phyloP scores from a whole-genome alignment of 2,329 filamentous ascomycete species.

The Phyllosticta ampelicida region DNA sequence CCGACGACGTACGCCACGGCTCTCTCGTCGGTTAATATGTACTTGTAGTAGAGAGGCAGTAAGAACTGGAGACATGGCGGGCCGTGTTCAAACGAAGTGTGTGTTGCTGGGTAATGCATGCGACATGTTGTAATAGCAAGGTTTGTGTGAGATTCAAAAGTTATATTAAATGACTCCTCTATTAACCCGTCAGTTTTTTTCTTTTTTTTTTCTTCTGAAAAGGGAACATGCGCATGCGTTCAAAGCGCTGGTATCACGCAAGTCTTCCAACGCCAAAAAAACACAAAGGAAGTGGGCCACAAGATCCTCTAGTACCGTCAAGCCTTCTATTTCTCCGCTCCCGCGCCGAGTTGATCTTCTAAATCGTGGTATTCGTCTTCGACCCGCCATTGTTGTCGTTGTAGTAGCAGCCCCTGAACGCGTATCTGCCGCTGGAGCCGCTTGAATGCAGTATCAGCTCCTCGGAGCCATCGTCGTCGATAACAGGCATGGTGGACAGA shows the following conservation, averaged over 20 bases:
- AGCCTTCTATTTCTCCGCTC: background rate
- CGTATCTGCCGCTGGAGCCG: background rate
- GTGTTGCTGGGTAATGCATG: background rate
- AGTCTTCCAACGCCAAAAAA: background rate
- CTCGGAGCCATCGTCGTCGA: background rate
- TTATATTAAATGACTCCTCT: background rate
- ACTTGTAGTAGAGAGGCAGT: slow-evolving; percentile 16
- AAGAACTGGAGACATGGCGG: background rate
- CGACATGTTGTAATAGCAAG: background rate
- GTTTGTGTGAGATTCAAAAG: no score
- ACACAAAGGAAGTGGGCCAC: background rate
- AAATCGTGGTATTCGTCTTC: background rate
- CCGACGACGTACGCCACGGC: slow-evolving; percentile 43
- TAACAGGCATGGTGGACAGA: background rate
- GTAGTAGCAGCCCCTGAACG: background rate
- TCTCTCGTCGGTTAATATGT: slow-evolving; percentile 45
- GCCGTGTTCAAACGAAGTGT: background rate
- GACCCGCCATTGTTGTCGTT: background rate
- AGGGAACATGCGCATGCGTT: background rate
- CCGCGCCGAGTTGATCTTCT: background rate
- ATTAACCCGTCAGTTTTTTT: background rate
- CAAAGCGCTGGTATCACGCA: background rate
- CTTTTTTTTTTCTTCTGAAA: no score
- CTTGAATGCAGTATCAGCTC: background rate
- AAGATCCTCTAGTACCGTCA: no score